Base-by-base conservation (phyloP, 2,329 filamentous ascomycete species). In the Penicillium sp. region DNA sequence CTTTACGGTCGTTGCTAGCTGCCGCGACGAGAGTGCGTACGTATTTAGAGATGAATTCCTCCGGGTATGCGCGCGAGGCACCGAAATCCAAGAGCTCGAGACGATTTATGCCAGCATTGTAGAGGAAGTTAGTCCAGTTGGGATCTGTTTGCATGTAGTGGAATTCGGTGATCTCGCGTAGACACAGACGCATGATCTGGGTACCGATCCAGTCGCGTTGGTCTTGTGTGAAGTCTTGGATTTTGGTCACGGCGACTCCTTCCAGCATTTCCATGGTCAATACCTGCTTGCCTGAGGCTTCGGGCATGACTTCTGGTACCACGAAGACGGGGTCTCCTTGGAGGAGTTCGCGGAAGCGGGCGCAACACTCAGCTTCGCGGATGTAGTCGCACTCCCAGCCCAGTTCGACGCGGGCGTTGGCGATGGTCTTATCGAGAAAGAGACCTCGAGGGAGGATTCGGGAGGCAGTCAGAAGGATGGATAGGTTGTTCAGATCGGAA, bases 121-220 rank as follows among this genome's bases (percentile, higher is more conserved):
- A 99, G 20, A 97, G 81, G 74, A 99, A 99, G 75, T 99, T 99
- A 31, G 93, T 97, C 94, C 94, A 99, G 79, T 99, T 99, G 40
- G 94, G 94, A 70, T 99, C 94, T 5, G 94, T 99, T 77, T 99
- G 94, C 94, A 99, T 99, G 78, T 96, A 97, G 57, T 82, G 87
- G 83, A 97, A 97, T 74, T 96, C 91, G 61, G 88, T 88, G 65
- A 97, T 93, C 76, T 97, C 94, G 55, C 92, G 88, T 37, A 97
- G 82, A 70, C 92, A 97, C 11, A 99, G 86, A 4, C 92, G 89
- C 50, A 97, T 83, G 62, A 97, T 90, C 67, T 97, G 90, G 0
- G 91, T 94, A 51, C 94, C 94, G 67, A 99, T 96, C 90, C 92
- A 97, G 77, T 99, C 92, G 57, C 88, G 86, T 73, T 97, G 91